phyloP scores from a whole-genome alignment of 345 rosid species.

The Murraya koenigii region DNA sequence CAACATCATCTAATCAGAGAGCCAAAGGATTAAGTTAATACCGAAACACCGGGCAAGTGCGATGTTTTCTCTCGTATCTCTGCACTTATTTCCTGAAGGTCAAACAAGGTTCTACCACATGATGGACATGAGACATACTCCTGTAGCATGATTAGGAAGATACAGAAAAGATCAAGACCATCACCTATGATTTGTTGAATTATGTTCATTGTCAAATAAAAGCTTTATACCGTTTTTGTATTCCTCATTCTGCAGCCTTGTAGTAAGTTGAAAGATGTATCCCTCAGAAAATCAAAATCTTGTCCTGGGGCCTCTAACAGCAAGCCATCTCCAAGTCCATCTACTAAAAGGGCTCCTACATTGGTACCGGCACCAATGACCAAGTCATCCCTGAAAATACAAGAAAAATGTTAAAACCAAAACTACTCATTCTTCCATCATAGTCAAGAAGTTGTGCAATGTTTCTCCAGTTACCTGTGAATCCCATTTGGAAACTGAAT shows the following conservation, averaged over 20 bases:
- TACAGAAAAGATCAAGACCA: conserved; percentile 2
- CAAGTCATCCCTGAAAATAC: conserved; percentile 73
- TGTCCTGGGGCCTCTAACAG: conserved; percentile 81
- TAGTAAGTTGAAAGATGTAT: conserved; percentile 87
- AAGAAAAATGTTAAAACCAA: conserved; percentile 17
- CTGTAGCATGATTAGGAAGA: conserved; percentile 35
- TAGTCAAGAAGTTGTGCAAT: background rate
- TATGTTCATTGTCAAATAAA: background rate
- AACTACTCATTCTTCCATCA: background rate
- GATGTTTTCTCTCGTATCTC: conserved; percentile 86
- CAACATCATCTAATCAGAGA: background rate
- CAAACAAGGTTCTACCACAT: conserved; percentile 94
- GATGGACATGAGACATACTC: conserved; percentile 98
- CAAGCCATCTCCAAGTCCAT: conserved; percentile 96
- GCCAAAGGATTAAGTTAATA: conserved; percentile 28
- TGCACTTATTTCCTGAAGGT: conserved; percentile 96
- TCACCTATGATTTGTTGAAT: background rate
- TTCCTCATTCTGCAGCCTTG: conserved; percentile 99
- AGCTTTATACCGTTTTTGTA: conserved; percentile 78
- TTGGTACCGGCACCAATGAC: conserved; percentile 87
- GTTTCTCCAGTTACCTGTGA: conserved; percentile 55
- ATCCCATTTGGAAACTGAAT: conserved; percentile 65
- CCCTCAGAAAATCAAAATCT: conserved; percentile 84
- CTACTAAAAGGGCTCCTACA: conserved; percentile 86
- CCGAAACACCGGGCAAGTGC: conserved; percentile 98